Conservation (phyloP, 1,139 yeast genomes). For the Magnusiomyces suaveolens region DNA sequence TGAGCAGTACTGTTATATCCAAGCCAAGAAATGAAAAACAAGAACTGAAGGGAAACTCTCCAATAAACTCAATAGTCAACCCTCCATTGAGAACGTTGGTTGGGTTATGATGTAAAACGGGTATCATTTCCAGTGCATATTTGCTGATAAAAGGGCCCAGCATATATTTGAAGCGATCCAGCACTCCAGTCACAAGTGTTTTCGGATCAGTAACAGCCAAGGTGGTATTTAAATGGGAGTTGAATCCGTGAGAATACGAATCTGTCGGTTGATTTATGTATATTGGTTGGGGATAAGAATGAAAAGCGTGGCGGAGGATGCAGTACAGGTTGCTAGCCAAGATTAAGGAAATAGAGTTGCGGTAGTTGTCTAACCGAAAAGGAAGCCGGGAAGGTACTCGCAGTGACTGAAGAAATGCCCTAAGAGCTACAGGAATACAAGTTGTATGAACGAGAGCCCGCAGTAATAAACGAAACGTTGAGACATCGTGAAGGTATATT, state of each 20-base stretch:
- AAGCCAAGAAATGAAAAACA: conserved; percentile 20
- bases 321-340: conserved; percentile 19
- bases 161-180: background rate
- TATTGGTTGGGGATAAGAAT: conserved; percentile 15
- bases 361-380: conserved; percentile 22
- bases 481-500: conserved; percentile 23
- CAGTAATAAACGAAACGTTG: conserved; percentile 21
- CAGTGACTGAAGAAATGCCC: conserved; percentile 16
- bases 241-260: background rate
- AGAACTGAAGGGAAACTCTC: conserved; percentile 21
- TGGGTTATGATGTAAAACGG: background rate
- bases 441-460: conserved; percentile 22
- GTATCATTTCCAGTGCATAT: background rate
- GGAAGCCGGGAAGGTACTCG: conserved; percentile 18
- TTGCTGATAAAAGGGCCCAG: conserved; percentile 17
- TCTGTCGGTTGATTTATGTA: conserved; percentile 12
- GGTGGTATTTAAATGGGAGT: background rate
- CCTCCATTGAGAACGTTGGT: conserved; percentile 26
- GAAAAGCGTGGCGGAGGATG: conserved; percentile 15
- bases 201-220: background rate
- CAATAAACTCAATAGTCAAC: conserved; percentile 31
- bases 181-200: background rate
- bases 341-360: conserved; percentile 17
- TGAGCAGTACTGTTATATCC: conserved; percentile 20
- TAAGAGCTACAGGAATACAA: conserved; percentile 21